Percentiles rank a stretch among this genome's conserved stretches.
Evolutionary conservation across 106 monocot genomes (phyloP).

Genomic region (Allium cepa): DNA sequence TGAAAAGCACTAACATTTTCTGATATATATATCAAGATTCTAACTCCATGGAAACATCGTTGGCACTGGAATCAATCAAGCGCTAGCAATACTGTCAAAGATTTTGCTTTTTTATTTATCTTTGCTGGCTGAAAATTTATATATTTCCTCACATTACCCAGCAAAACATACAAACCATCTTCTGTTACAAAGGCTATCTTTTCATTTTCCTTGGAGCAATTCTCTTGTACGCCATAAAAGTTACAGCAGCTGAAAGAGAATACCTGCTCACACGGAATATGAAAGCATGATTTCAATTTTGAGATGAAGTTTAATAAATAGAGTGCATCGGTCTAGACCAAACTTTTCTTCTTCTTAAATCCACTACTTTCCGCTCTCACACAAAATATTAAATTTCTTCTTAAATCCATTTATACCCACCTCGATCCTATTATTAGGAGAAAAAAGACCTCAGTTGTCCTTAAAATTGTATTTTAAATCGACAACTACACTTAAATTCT

Average conservation of each 20-base stretch:
- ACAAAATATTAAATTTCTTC: neutral
- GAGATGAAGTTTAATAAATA: neutral
- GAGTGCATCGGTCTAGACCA: neutral
- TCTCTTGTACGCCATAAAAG: slow-evolving; percentile 74
- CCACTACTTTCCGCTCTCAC: neutral
- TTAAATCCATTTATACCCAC: neutral
- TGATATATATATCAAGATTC: too few relatives aligned
- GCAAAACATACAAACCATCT: neutral
- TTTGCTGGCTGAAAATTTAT: too few relatives aligned
- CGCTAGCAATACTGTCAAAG: too few relatives aligned
- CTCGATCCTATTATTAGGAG: too few relatives aligned
- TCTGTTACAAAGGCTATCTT: slow-evolving; percentile 17
- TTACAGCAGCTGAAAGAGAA: slow-evolving; percentile 78
- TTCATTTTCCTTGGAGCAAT: slow-evolving; percentile 51
- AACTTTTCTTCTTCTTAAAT: neutral
- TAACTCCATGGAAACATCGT: too few relatives aligned
- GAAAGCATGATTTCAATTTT: neutral
- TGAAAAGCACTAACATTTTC: too few relatives aligned
- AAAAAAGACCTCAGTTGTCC: too few relatives aligned
- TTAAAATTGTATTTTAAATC: too few relatives aligned
- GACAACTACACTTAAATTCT: too few relatives aligned
- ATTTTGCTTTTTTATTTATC: too few relatives aligned
- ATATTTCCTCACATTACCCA: too few relatives aligned
- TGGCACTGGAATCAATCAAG: too few relatives aligned
- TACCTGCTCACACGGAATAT: slow-evolving; percentile 39